Percentiles rank a stretch among this genome's conserved stretches.
These are phyloP conservation scores for Naganishia cerealis DNA, from an alignment of 1,284 basidiomycete genomes.

Conservation along the genomic window DNA sequence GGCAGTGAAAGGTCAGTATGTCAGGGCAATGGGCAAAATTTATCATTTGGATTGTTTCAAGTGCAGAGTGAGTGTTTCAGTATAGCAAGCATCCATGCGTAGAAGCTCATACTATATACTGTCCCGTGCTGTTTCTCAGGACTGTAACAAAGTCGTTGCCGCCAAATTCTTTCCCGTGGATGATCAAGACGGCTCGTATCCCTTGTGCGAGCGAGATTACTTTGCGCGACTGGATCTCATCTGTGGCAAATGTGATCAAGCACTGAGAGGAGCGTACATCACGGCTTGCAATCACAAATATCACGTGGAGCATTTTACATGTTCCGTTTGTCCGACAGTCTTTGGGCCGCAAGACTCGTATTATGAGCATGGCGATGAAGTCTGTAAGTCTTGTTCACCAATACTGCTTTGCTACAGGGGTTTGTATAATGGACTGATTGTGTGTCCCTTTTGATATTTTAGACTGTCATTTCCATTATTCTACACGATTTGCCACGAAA, in stretches of 20 bases:
- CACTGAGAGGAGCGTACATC: conserved; percentile 94
- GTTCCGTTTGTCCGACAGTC: conserved; percentile 90
- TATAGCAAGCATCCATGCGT: neutral
- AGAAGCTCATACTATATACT: conserved; percentile 1
- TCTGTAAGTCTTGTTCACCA: conserved; percentile 49
- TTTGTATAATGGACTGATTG: conserved; percentile 26
- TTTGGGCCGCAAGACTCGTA: conserved; percentile 99
- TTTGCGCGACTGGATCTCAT: conserved; percentile 94
- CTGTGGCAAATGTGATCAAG: conserved; percentile 91
- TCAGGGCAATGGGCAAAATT: conserved; percentile 88
- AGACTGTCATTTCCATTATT: conserved; percentile 95
- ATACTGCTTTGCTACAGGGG: neutral
- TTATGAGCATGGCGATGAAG: conserved; percentile 94
- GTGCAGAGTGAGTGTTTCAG: conserved; percentile 70
- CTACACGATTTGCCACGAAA: conserved; percentile 95
- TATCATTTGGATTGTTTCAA: conserved; percentile 97
- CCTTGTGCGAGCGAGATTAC: conserved; percentile 97
- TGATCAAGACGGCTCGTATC: conserved; percentile 73
- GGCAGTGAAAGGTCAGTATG: conserved; percentile 76
- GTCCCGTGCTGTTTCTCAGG: conserved; percentile 59
- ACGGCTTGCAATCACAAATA: conserved; percentile 99
- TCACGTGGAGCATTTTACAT: conserved; percentile 99
- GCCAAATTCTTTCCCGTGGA: conserved; percentile 96
- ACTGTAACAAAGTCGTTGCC: conserved; percentile 93
- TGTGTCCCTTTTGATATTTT: conserved; percentile 31